Percentiles rank a stretch among this genome's conserved stretches.
These are phyloP conservation scores for Botrytis fabae DNA, from an alignment of 2,329 filamentous ascomycete species.

Conservation along the genomic window DNA sequence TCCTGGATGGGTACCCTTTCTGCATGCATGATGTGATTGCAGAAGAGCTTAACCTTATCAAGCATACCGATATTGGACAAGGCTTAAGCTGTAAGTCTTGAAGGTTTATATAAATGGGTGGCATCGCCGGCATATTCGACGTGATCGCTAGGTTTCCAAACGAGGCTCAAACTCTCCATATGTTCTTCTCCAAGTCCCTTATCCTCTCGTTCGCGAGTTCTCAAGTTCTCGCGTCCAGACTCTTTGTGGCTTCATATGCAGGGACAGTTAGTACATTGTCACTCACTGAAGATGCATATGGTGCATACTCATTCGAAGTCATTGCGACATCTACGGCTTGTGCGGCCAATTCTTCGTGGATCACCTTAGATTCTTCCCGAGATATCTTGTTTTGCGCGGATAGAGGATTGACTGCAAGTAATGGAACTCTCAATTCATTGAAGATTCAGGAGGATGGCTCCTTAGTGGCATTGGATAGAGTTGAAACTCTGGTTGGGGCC, in stretches of 20 bases:
- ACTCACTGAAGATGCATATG: neutral
- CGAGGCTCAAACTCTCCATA: neutral
- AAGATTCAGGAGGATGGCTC: slow-evolving; percentile 7
- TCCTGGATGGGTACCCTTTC: neutral
- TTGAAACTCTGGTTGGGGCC: neutral
- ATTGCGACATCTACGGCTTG: slow-evolving; percentile 3
- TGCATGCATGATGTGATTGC: neutral
- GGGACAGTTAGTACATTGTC: neutral
- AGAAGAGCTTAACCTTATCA: neutral
- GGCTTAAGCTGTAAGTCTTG: neutral
- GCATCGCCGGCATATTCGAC: neutral
- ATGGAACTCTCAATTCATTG: slow-evolving; percentile 12
- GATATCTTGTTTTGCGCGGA: slow-evolving; percentile 10
- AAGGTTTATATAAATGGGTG: neutral
- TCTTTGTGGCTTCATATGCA: slow-evolving; percentile 10
- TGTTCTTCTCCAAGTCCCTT: slow-evolving; percentile 3
- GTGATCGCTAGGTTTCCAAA: neutral
- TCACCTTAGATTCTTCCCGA: neutral
- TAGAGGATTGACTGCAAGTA: neutral
- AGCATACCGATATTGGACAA: neutral
- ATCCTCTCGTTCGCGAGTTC: neutral
- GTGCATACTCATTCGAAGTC: neutral
- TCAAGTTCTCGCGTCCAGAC: neutral
- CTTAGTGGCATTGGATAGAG: slow-evolving; percentile 4
- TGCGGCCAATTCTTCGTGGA: slow-evolving; percentile 5